phyloP scores from a whole-genome alignment of 768 basidiomycete genomes.

The Suillus subalutaceus region DNA sequence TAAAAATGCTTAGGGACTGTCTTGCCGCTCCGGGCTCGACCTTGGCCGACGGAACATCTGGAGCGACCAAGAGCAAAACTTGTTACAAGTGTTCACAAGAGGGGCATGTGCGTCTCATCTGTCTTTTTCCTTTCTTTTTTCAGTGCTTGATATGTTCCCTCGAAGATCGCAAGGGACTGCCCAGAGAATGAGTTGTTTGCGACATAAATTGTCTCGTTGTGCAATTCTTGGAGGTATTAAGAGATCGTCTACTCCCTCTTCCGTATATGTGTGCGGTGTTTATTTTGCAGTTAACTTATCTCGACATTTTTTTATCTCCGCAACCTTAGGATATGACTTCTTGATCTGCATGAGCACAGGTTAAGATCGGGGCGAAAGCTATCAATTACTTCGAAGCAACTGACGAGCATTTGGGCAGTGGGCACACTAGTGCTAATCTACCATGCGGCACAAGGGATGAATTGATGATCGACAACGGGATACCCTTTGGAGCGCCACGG shows the following conservation, averaged over 20 bases:
- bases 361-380: neutral
- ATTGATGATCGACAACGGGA: neutral
- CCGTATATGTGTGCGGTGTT: slow-evolving; percentile 23
- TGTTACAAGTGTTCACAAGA: slow-evolving; percentile 90
- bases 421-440: neutral
- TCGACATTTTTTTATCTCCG: slow-evolving; percentile 11
- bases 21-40: slow-evolving; percentile 70
- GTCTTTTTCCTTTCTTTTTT: slow-evolving; percentile 2
- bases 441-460: neutral
- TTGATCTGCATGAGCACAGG: slow-evolving; percentile 10
- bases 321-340: slow-evolving; percentile 7
- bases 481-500: neutral
- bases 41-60: slow-evolving; percentile 47
- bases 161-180: slow-evolving; percentile 68
- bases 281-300: slow-evolving; percentile 20
- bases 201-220: slow-evolving; percentile 36
- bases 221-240: slow-evolving; percentile 12
- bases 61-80: slow-evolving; percentile 68
- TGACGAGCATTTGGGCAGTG: neutral
- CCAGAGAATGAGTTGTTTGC: slow-evolving; percentile 60
- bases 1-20: slow-evolving; percentile 62
- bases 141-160: slow-evolving; percentile 1
- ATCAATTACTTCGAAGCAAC: too few species aligned
- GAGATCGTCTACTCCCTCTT: slow-evolving; percentile 17
- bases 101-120: slow-evolving; percentile 68